A percentile compares a stretch with the other conserved stretches of the same genome.
Conservation (phyloP, 1,139 yeast species). For the Zygoascus sp. region DNA sequence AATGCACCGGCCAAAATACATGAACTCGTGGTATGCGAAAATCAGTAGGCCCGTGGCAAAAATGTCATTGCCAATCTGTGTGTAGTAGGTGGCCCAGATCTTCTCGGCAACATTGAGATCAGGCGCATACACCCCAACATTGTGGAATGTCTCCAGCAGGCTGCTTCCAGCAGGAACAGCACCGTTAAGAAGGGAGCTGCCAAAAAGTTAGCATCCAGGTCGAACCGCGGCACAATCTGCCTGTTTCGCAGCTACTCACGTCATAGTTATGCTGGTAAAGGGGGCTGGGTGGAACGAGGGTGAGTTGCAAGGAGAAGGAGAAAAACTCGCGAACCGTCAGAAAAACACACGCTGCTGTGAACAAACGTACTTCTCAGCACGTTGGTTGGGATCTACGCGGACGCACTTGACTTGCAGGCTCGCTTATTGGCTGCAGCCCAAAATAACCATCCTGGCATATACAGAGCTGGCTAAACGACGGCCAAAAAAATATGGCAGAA, state of each 20-base stretch:
- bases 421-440: too few relatives aligned
- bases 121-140: slow-evolving; percentile 19
- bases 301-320: slow-evolving; percentile 2
- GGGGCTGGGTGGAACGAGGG: not conserved
- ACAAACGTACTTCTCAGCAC: not conserved
- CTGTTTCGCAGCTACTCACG: slow-evolving; percentile 1
- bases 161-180: slow-evolving; percentile 20
- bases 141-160: slow-evolving; percentile 19
- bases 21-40: slow-evolving; percentile 69
- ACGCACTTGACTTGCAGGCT: too few relatives aligned
- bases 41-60: slow-evolving; percentile 82
- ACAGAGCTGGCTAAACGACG: too few relatives aligned
- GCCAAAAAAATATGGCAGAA: not conserved
- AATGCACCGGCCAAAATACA: slow-evolving; percentile 81
- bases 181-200: slow-evolving; percentile 10
- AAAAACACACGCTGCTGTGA: too few relatives aligned
- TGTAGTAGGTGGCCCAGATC: slow-evolving; percentile 83
- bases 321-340: not conserved
- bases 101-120: slow-evolving; percentile 44
- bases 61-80: slow-evolving; percentile 69
- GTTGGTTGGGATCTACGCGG: too few relatives aligned
- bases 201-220: not conserved
- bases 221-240: not conserved
- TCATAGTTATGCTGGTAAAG: not conserved
- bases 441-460: too few relatives aligned